phyloP scores from a whole-genome alignment of 805 yeast species.

The Ogataea glucozyma region DNA sequence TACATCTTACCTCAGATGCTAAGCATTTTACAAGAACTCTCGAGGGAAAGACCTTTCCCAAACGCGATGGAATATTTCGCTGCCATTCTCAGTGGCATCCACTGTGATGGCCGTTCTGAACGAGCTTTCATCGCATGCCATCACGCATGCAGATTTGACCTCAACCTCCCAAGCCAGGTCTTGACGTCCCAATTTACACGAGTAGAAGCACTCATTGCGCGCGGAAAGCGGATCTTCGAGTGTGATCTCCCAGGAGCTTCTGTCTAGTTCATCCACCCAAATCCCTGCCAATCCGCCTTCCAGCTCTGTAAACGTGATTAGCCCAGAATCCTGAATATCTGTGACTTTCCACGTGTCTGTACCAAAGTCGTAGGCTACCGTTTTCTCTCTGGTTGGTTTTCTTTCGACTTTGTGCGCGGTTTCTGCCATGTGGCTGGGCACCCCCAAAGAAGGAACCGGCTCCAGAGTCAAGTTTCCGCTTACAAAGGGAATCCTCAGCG shows the following conservation, averaged over 20 bases:
- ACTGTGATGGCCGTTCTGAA: constrained; percentile 34
- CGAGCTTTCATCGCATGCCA: constrained; percentile 33
- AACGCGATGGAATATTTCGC: constrained; percentile 32
- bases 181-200: constrained; percentile 41
- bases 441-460: not conserved
- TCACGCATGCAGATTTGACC: constrained; percentile 31
- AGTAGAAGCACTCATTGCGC: constrained; percentile 38
- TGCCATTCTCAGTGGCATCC: constrained; percentile 36
- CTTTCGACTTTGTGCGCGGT: constrained; percentile 26
- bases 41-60: constrained; percentile 36
- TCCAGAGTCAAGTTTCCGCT: not conserved
- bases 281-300: constrained; percentile 21
- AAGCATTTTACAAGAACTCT: constrained; percentile 28
- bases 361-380: constrained; percentile 32
- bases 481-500: constrained; percentile 30
- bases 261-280: constrained; percentile 39
- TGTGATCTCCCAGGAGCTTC: constrained; percentile 38
- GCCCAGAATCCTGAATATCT: constrained; percentile 39
- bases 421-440: not conserved
- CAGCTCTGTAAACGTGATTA: constrained; percentile 31
- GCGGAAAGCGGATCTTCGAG: constrained; percentile 42
- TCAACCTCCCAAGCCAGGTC: constrained; percentile 37
- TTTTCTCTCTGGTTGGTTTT: constrained; percentile 27
- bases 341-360: constrained; percentile 35
- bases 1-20: not conserved